phyloP scores from a whole-genome alignment of 2,329 filamentous ascomycete genomes.

The Penicillium sp. region DNA sequence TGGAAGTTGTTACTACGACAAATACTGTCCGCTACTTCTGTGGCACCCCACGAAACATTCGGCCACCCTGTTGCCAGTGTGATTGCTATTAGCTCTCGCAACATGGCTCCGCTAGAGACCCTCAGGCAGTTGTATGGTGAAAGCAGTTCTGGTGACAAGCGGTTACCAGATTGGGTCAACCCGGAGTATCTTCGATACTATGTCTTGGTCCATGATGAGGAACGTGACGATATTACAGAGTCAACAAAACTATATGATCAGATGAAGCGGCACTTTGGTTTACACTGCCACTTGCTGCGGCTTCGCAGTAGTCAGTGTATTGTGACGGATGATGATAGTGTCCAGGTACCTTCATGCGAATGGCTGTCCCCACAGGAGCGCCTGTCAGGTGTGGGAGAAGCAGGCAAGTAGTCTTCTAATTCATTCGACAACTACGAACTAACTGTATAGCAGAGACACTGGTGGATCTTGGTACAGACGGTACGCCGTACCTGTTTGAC shows the following conservation, averaged over 20 bases:
- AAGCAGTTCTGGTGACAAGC: constrained; percentile 73
- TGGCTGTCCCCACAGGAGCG: constrained; percentile 91
- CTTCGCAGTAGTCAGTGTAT: constrained; percentile 81
- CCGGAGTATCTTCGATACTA: constrained; percentile 94
- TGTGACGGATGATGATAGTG: constrained; percentile 87
- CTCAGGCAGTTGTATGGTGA: constrained; percentile 79
- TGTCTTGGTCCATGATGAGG: constrained; percentile 93
- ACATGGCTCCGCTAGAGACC: constrained; percentile 79
- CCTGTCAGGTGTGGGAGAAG: constrained; percentile 67
- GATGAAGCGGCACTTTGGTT: constrained; percentile 97
- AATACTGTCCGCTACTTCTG: constrained; percentile 73
- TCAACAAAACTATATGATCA: constrained; percentile 92
- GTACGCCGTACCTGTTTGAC: constrained; percentile 76
- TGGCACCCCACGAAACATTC: constrained; percentile 88
- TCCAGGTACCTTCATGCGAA: constrained; percentile 75
- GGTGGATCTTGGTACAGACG: constrained; percentile 66
- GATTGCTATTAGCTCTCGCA: constrained; percentile 91
- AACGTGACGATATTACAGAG: constrained; percentile 85
- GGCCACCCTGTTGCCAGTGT: constrained; percentile 91
- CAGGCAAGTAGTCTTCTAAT: constrained; percentile 45
- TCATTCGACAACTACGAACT: background rate
- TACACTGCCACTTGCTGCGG: constrained; percentile 90
- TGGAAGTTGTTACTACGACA: constrained; percentile 83
- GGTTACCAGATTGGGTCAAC: constrained; percentile 81
- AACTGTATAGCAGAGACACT: constrained; percentile 33